Base-by-base conservation (phyloP, 2,329 filamentous ascomycete genomes). In the Lojkania enalia region DNA sequence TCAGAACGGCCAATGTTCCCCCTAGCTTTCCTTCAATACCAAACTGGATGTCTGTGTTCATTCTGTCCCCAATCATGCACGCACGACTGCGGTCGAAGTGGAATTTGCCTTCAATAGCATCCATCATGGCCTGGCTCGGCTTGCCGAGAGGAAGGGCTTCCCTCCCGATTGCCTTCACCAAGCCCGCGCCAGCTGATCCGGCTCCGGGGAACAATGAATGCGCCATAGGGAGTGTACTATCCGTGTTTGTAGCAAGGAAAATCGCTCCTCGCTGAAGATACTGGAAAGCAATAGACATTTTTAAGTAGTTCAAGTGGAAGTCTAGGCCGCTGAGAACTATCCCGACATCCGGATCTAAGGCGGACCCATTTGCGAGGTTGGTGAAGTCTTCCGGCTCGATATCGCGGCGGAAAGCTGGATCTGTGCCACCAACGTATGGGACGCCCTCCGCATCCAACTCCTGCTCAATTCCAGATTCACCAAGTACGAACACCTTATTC, bases 51-150 rank as follows among this genome's bases (percentile, higher is more conserved):
- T 99, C 94, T 0, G 94, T 99, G 69, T 97, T 88, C 52, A 96
- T 76, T 20, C 94, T 80, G 70, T 99, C 94, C 5, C 94, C 94
- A 32, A 99, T 82, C 94, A 99, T 99, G 72, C 94, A 97, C 1
- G 94, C 88, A 57, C 84, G 84, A 48, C 79, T 82, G 27, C 91
- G 82, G 68, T 97, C 85, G 42, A 99, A 86, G 56, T 87, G 80
- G 70, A 97, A 96, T 71, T 95, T 96, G 46, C 92, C 92, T 76
- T 97, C 92, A 45, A 99, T 87, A 2, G 94, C 90, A 69, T 97
- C 92, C 92, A 99, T 96, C 94, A 99, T 99, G 3, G 92, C 92
- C 75, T 96, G 90, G 67, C 90, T 96, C 2, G 94, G 94, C 74
- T 99, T 99, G 0, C 94, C 94, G 30, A 97, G 74, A 2, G 88